phyloP scores from a whole-genome alignment of 108 stramenopile genomes.

The Cyclostephanos invisitatus region DNA sequence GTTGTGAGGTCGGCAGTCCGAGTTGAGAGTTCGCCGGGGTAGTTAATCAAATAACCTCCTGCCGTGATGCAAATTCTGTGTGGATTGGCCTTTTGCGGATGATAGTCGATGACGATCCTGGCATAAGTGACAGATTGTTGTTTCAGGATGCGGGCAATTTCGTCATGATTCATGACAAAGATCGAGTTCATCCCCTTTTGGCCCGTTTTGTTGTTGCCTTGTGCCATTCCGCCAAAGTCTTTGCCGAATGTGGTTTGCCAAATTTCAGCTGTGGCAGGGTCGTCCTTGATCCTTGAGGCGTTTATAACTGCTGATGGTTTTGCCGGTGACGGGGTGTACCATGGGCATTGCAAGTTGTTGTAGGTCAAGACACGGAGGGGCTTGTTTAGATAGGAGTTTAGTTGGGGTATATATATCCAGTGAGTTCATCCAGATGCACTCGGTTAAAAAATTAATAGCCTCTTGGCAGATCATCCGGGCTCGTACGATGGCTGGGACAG shows the following conservation, averaged over 20 bases:
- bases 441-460: too few relatives aligned
- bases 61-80: constrained; percentile 24
- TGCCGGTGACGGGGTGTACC: constrained; percentile 9
- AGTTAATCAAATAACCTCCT: constrained; percentile 41
- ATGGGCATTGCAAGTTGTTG: constrained; percentile 11
- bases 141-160: constrained; percentile 24
- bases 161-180: constrained; percentile 12
- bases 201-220: constrained; percentile 8
- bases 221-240: constrained; percentile 16
- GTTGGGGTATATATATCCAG: too few relatives aligned
- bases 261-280: neutral
- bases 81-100: neutral
- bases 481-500: neutral
- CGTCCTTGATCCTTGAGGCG: neutral
- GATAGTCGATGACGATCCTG: neutral
- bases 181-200: constrained; percentile 10
- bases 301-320: constrained; percentile 6
- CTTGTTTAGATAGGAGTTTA: too few relatives aligned
- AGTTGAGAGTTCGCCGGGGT: constrained; percentile 30
- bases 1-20: constrained; percentile 34
- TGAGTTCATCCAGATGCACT: too few relatives aligned
- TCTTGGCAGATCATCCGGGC: neutral
- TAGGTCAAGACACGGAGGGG: neutral
- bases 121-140: constrained; percentile 36
- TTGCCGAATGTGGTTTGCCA: constrained; percentile 19